phyloP scores from a whole-genome alignment of 176 grass and related monocot species.

The Rhynchospora pubera region DNA sequence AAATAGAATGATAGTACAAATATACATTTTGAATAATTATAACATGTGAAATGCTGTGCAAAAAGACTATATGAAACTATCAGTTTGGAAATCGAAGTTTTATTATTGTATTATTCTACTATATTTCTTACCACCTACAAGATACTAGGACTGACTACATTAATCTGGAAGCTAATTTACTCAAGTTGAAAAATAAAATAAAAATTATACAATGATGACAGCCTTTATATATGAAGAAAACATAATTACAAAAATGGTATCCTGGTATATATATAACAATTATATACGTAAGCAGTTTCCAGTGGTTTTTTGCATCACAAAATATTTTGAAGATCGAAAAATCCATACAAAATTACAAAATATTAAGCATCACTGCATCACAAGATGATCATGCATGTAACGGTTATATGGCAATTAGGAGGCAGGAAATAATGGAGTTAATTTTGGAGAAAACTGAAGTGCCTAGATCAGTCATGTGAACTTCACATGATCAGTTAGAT shows the following conservation, averaged over 20 bases:
- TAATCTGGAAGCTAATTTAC: neutral
- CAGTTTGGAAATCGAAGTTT: too few relatives aligned
- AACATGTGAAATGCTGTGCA: neutral
- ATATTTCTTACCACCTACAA: too few relatives aligned
- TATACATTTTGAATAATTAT: neutral
- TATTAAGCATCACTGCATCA: neutral
- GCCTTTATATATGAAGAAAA: neutral
- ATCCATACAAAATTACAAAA: neutral
- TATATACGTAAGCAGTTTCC: neutral
- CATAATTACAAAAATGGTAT: neutral
- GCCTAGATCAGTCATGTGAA: neutral
- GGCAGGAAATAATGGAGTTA: neutral
- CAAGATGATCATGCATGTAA: neutral
- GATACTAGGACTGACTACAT: neutral
- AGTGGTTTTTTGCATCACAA: neutral
- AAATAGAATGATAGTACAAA: neutral
- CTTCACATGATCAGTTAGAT: constrained; percentile 9
- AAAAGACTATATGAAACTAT: neutral
- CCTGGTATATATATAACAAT: neutral
- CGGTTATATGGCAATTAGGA: too few relatives aligned
- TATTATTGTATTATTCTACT: too few relatives aligned
- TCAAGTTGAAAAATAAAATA: neutral
- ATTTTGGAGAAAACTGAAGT: neutral
- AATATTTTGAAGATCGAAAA: neutral
- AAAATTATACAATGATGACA: neutral